A percentile compares a stretch with the other conserved stretches of the same genome.
phyloP scores from a whole-genome alignment of 768 basidiomycete species.

The Pleurotus cornucopiae region DNA sequence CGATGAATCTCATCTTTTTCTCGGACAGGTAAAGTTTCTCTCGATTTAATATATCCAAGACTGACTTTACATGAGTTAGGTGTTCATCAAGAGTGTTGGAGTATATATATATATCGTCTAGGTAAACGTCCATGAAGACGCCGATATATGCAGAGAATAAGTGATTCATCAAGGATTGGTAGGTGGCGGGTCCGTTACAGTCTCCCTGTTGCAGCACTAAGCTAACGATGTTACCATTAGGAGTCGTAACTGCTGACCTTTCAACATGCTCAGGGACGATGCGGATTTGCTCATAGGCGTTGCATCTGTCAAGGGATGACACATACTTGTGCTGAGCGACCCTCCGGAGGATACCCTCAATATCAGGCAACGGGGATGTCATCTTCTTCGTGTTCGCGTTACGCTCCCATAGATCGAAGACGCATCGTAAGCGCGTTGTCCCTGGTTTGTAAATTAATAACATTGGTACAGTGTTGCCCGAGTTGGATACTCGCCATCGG shows the following conservation, averaged over 20 bases:
- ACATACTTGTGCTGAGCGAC: slow-evolving; percentile 9
- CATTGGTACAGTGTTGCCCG: not conserved
- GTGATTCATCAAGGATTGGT: too few relatives aligned
- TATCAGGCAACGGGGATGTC: slow-evolving; percentile 7
- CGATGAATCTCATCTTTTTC: too few relatives aligned
- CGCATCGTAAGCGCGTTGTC: slow-evolving; percentile 15
- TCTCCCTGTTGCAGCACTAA: slow-evolving; percentile 20
- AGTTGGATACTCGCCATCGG: slow-evolving; percentile 17
- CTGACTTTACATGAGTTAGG: too few relatives aligned
- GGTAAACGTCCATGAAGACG: slow-evolving; percentile 20
- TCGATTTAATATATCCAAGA: too few relatives aligned
- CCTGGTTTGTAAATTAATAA: slow-evolving; percentile 21
- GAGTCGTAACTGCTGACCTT: slow-evolving; percentile 24
- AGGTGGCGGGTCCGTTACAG: too few relatives aligned
- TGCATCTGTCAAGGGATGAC: slow-evolving; percentile 22
- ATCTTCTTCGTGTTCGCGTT: slow-evolving; percentile 16
- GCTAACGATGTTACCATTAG: slow-evolving; percentile 38
- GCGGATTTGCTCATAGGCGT: slow-evolving; percentile 26
- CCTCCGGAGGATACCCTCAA: slow-evolving; percentile 9
- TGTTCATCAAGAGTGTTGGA: too few relatives aligned
- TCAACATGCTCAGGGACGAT: slow-evolving; percentile 11
- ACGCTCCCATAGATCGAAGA: slow-evolving; percentile 13
- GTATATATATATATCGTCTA: too few relatives aligned
- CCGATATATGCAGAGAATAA: slow-evolving; percentile 27
- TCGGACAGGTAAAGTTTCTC: too few relatives aligned